phyloP scores from a whole-genome alignment of 2,329 filamentous ascomycete species.

The Pseudogymnoascus sp. region DNA sequence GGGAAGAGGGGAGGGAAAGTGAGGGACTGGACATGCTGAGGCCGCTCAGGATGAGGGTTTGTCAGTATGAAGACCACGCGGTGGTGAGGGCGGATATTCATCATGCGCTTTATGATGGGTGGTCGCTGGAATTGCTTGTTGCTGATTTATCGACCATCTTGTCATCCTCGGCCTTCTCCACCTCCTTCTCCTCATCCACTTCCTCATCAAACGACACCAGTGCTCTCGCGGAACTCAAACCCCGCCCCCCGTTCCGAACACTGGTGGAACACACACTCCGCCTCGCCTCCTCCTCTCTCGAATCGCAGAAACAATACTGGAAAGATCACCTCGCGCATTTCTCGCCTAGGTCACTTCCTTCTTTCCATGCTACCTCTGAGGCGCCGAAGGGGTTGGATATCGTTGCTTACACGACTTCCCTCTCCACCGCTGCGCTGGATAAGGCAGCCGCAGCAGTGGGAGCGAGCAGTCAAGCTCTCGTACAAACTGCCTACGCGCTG shows the following conservation, averaged over 20 bases:
- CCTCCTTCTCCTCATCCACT: conserved; percentile 49
- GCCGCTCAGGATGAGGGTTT: background rate
- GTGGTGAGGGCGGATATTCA: conserved; percentile 51
- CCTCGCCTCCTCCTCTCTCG: conserved; percentile 17
- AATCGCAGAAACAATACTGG: conserved; percentile 54
- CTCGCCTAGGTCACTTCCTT: conserved; percentile 48
- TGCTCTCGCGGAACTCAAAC: conserved; percentile 17
- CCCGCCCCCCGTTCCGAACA: conserved; percentile 51
- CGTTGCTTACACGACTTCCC: conserved; percentile 25
- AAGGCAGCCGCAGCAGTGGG: conserved; percentile 18
- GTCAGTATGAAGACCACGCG: fast-evolving
- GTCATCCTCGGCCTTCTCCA: conserved; percentile 16
- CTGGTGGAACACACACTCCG: conserved; percentile 45
- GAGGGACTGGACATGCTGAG: background rate
- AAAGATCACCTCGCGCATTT: conserved; percentile 52
- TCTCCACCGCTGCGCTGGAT: conserved; percentile 23
- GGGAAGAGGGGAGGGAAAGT: conserved; percentile 18
- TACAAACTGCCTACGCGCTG: conserved; percentile 63
- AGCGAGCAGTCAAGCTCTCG: conserved; percentile 57
- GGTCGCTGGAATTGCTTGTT: conserved; percentile 72
- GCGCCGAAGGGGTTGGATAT: conserved; percentile 24
- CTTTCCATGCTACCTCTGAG: conserved; percentile 39
- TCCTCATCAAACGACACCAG: conserved; percentile 34
- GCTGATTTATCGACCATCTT: conserved; percentile 52
- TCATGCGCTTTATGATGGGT: conserved; percentile 87